These are phyloP conservation scores for Mucor piriformis DNA, from an alignment of 371 early-diverging fungal species.

Conservation along the genomic window DNA sequence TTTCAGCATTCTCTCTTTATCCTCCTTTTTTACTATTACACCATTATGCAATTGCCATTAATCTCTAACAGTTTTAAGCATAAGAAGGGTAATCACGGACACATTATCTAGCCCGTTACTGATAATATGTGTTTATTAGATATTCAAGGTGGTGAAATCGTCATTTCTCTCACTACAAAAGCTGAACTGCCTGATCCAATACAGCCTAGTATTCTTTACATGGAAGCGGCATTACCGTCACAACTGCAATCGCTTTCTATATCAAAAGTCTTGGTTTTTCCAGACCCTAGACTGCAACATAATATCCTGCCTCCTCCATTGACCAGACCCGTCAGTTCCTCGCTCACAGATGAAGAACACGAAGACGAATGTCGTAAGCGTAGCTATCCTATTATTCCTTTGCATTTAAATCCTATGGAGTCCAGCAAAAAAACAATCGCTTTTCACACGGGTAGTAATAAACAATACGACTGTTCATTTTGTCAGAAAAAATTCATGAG, in stretches of 20 bases:
- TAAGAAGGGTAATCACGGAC: background rate
- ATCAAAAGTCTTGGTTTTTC: background rate
- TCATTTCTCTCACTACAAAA: background rate
- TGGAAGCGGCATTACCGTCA: slow-evolving; percentile 5
- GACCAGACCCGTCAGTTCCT: background rate
- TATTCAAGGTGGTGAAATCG: background rate
- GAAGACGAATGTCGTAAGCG: background rate
- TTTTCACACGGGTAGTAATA: background rate
- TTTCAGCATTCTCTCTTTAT: background rate
- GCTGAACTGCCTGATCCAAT: background rate
- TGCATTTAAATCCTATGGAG: background rate
- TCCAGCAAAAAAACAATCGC: background rate
- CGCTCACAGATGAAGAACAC: background rate
- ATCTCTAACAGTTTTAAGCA: background rate
- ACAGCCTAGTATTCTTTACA: slow-evolving; percentile 8
- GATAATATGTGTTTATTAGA: background rate
- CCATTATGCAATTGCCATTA: background rate
- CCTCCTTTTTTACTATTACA: background rate
- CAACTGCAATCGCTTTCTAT: slow-evolving; percentile 1
- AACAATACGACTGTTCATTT: slow-evolving; percentile 46
- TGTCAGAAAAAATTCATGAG: slow-evolving; percentile 73
- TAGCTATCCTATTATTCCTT: background rate
- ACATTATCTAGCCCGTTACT: background rate
- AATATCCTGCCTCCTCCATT: slow-evolving; percentile 5
- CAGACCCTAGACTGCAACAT: background rate